Evolutionary conservation across 305 asterid genomes (phyloP).

Genomic region (Fraxinus angustifolia): DNA sequence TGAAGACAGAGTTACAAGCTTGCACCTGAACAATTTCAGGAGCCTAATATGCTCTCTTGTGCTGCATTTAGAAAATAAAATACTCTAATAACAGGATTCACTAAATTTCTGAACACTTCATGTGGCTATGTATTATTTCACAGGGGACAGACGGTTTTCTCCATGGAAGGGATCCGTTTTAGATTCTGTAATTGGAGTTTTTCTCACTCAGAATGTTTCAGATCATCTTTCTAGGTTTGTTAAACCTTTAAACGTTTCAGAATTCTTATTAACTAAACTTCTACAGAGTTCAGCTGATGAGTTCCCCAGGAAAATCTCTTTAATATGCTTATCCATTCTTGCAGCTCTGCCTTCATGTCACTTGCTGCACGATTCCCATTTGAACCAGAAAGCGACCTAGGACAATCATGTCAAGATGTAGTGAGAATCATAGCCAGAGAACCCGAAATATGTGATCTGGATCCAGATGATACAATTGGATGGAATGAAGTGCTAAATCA

Average conservation of each 20-base stretch:
- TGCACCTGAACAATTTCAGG: not conserved
- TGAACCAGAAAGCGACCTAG: constrained; percentile 27
- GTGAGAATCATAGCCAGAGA: constrained; percentile 33
- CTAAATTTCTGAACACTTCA: constrained; percentile 7
- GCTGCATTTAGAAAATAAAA: not conserved
- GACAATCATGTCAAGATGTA: constrained; percentile 39
- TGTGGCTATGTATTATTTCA: constrained; percentile 22
- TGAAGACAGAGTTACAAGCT: not conserved
- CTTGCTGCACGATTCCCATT: constrained; percentile 74
- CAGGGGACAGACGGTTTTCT: constrained; percentile 27
- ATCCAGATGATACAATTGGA: constrained; percentile 42
- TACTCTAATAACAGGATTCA: not conserved
- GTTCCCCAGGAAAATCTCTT: not conserved
- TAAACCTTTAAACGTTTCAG: not conserved
- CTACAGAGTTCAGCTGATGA: constrained; percentile 12
- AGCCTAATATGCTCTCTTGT: not conserved
- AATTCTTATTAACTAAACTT: not conserved
- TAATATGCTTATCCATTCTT: constrained; percentile 22
- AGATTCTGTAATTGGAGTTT: constrained; percentile 25
- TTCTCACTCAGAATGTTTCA: constrained; percentile 80
- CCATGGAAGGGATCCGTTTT: constrained; percentile 28
- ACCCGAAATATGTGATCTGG: constrained; percentile 45
- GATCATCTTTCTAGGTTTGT: constrained; percentile 95
- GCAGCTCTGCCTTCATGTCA: constrained; percentile 95
- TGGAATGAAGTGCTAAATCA: constrained; percentile 36